phyloP scores from a whole-genome alignment of 2,329 filamentous ascomycete genomes.

The Venturia carpophila region DNA sequence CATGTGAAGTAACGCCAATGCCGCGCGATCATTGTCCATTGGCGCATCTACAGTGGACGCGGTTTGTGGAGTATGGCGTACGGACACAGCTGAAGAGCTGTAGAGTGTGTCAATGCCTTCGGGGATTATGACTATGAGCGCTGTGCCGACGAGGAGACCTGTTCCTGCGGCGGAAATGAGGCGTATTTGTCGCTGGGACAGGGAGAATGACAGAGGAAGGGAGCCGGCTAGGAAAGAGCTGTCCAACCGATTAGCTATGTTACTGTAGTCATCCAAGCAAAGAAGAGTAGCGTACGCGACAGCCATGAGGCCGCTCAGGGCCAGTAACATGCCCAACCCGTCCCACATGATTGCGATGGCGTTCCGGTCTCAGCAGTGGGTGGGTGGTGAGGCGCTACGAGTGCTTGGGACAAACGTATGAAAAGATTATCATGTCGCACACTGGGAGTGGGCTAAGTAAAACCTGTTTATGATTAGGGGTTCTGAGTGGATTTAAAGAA shows the following conservation, averaged over 20 bases:
- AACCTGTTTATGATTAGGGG: background rate
- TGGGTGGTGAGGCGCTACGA: background rate
- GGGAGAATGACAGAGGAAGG: slow-evolving; percentile 77
- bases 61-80: background rate
- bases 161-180: slow-evolving; percentile 88
- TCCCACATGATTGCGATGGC: slow-evolving; percentile 43
- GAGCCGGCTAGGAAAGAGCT: slow-evolving; percentile 93
- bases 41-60: background rate
- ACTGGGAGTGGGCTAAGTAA: background rate
- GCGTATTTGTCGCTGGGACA: slow-evolving; percentile 79
- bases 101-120: slow-evolving; percentile 91
- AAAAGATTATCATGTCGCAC: background rate
- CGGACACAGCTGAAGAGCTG: slow-evolving; percentile 36
- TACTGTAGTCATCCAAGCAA: slow-evolving; percentile 16
- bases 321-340: slow-evolving; percentile 57
- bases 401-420: background rate
- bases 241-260: slow-evolving; percentile 23
- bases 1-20: background rate
- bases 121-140: slow-evolving; percentile 93
- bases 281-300: slow-evolving; percentile 44
- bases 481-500: background rate
- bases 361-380: background rate
- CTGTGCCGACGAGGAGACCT: slow-evolving; percentile 88
- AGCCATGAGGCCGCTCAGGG: slow-evolving; percentile 58
- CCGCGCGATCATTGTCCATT: slow-evolving; percentile 4